phyloP scores from a whole-genome alignment of 2,329 filamentous ascomycete species.

The Chaetomium olivaceum region DNA sequence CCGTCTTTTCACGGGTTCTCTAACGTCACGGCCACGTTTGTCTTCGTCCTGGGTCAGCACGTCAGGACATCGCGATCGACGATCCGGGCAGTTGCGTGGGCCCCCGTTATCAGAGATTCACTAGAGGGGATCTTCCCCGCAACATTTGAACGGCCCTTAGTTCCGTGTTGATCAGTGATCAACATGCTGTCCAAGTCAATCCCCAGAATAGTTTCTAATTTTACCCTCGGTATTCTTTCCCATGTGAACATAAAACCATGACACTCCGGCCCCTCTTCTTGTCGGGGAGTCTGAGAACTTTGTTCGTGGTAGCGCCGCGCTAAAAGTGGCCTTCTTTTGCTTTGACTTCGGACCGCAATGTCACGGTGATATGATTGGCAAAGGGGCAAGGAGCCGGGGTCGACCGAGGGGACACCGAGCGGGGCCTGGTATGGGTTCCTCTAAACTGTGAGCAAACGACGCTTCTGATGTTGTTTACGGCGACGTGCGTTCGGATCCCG shows the following conservation, averaged over 20 bases:
- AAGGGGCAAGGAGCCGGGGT: constrained; percentile 1
- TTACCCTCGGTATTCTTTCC: neutral
- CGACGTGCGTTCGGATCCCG: neutral
- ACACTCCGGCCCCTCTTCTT: neutral
- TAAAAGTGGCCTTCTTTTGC: neutral
- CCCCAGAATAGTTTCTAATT: neutral
- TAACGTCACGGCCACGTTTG: neutral
- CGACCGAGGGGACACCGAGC: neutral
- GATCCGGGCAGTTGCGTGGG: neutral
- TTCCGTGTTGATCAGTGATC: neutral
- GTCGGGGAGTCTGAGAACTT: neutral
- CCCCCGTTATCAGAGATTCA: neutral
- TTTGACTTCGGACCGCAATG: constrained; percentile 3
- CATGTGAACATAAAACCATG: neutral
- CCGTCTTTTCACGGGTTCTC: neutral
- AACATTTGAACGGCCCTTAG: neutral
- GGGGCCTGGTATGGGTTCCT: neutral
- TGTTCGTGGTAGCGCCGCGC: neutral
- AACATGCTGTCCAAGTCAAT: neutral
- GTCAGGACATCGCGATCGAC: neutral
- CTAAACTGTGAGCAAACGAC: neutral
- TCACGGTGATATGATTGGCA: neutral
- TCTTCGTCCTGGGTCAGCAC: neutral
- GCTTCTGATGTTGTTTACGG: neutral
- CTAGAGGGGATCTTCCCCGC: neutral